A percentile compares a stretch with the other conserved stretches of the same genome.
These are phyloP conservation scores for Cenchrus purpureus DNA, from an alignment of 176 grass and related monocot species.

Conservation along the genomic window DNA sequence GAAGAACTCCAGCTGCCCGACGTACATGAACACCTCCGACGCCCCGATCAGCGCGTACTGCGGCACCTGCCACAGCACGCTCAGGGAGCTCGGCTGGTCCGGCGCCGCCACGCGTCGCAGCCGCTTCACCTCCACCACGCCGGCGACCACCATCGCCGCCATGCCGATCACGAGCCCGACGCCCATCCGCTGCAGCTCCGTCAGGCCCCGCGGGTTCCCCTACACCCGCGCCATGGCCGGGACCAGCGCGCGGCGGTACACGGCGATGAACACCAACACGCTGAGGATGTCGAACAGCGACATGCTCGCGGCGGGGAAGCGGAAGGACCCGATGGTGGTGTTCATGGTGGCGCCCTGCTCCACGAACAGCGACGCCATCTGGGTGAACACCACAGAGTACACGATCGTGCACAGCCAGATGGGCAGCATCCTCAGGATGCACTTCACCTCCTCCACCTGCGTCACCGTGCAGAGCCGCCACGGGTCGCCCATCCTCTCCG, in stretches of 20 bases:
- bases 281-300: constrained; percentile 85
- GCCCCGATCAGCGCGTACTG: constrained; percentile 81
- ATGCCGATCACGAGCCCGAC: constrained; percentile 75
- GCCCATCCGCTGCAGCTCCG: constrained; percentile 89
- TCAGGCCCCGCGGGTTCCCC: constrained; percentile 61
- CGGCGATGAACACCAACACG: constrained; percentile 66
- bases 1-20: constrained; percentile 89
- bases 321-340: constrained; percentile 65
- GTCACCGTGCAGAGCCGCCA: constrained; percentile 76
- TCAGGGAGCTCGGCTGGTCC: constrained; percentile 61
- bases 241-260: constrained; percentile 65
- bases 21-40: constrained; percentile 95
- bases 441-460: constrained; percentile 92
- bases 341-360: constrained; percentile 85
- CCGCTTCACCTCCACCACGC: constrained; percentile 67
- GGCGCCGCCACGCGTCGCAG: constrained; percentile 42
- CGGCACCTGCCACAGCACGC: constrained; percentile 79
- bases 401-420: constrained; percentile 93
- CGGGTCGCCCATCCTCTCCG: constrained; percentile 34
- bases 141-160: constrained; percentile 66
- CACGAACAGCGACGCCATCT: constrained; percentile 90
- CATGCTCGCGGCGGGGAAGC: constrained; percentile 83
- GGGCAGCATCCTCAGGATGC: constrained; percentile 78
- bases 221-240: constrained; percentile 50
- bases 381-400: constrained; percentile 90